Conservation (phyloP, 2,329 filamentous ascomycete species). For the Diaporthe vexans region DNA sequence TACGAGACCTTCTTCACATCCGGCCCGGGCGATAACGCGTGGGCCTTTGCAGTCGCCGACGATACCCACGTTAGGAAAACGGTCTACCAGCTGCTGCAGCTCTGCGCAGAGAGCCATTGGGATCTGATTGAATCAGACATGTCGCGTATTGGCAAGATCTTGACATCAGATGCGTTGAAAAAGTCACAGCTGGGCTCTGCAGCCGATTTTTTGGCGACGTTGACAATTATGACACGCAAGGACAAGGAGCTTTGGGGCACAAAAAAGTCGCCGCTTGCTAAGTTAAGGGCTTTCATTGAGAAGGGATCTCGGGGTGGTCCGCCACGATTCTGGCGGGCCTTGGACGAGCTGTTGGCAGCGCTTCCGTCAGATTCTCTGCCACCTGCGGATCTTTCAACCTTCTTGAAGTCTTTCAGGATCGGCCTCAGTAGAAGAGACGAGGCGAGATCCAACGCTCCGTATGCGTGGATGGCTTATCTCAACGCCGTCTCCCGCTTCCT, state of each 20-base stretch:
- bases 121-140: slow-evolving; percentile 64
- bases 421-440: slow-evolving; percentile 84
- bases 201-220: slow-evolving; percentile 75
- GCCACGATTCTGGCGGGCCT: slow-evolving; percentile 78
- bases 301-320: slow-evolving; percentile 87
- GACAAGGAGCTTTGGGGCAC: slow-evolving; percentile 82
- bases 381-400: slow-evolving; percentile 66
- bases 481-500: slow-evolving; percentile 70
- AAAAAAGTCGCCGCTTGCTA: slow-evolving; percentile 67
- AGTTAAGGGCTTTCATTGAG: slow-evolving; percentile 80
- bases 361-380: slow-evolving; percentile 63
- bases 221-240: slow-evolving; percentile 75
- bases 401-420: slow-evolving; percentile 77
- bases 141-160: slow-evolving; percentile 65
- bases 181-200: slow-evolving; percentile 81
- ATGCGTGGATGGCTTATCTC: slow-evolving; percentile 84
- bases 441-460: slow-evolving; percentile 73
- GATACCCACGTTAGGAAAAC: slow-evolving; percentile 67
- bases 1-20: slow-evolving; percentile 78
- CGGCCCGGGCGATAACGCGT: slow-evolving; percentile 66
- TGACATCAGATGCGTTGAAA: slow-evolving; percentile 82
- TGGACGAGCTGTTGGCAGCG: slow-evolving; percentile 74
- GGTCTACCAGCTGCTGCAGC: slow-evolving; percentile 64
- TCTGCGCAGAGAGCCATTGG: slow-evolving; percentile 62
- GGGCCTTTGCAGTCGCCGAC: slow-evolving; percentile 76